phyloP scores from a whole-genome alignment of 78 protist genomes.

The Neovahlkampfia damariscottae region DNA sequence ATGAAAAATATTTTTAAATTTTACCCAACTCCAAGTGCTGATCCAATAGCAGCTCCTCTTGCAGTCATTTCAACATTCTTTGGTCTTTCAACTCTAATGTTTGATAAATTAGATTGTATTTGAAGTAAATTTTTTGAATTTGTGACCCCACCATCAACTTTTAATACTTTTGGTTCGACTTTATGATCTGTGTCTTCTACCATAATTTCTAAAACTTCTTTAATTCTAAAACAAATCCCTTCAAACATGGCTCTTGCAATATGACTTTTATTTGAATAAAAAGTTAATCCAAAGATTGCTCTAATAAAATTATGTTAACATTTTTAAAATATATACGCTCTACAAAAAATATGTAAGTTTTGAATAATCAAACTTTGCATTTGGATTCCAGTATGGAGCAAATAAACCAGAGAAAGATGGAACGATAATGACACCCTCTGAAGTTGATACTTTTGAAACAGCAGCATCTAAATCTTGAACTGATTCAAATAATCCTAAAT shows the following conservation, averaged over 20 bases:
- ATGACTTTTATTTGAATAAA: conserved; percentile 52
- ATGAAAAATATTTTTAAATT: no score
- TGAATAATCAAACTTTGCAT: no score
- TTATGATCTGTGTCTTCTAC: conserved; percentile 48
- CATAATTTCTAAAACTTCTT: conserved; percentile 35
- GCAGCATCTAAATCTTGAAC: conserved; percentile 38
- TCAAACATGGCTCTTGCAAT: conserved; percentile 66
- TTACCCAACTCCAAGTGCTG: no score
- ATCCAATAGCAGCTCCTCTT: conserved; percentile 71
- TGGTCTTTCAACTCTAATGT: conserved; percentile 45
- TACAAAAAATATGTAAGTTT: no score
- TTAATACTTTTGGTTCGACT: conserved; percentile 8
- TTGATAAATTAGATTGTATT: conserved; percentile 55
- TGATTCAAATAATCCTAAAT: conserved; percentile 27
- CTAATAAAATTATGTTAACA: no score
- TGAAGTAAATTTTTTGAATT: conserved; percentile 43
- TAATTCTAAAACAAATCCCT: conserved; percentile 52
- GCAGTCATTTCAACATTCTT: conserved; percentile 55
- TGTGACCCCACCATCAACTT: conserved; percentile 78
- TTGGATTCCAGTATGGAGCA: conserved; percentile 74
- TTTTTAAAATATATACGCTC: no score
- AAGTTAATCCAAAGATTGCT: conserved; percentile 57
- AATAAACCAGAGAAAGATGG: conserved; percentile 78
- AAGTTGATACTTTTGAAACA: conserved; percentile 38
- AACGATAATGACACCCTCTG: conserved; percentile 66